phyloP scores from a whole-genome alignment of 768 basidiomycete genomes.

The Amanita fuliginea region DNA sequence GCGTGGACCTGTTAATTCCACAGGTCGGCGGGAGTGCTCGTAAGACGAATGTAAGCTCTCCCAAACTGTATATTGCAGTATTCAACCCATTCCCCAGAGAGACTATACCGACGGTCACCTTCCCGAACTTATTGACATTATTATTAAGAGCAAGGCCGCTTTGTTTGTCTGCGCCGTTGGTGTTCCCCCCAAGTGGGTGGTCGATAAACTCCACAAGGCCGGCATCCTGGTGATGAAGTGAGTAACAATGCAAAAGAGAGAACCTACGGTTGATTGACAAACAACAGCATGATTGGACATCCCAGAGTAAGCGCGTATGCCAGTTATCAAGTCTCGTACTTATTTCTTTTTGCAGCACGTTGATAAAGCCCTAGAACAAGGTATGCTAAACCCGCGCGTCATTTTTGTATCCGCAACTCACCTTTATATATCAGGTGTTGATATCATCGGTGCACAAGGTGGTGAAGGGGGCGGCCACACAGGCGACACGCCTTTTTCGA shows the following conservation, averaged over 20 bases:
- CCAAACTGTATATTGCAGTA: background rate
- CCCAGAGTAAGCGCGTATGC: slow-evolving; percentile 45
- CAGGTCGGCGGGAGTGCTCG: slow-evolving; percentile 74
- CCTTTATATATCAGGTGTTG: slow-evolving; percentile 43
- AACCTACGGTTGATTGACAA: slow-evolving; percentile 4
- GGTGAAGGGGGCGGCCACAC: slow-evolving; percentile 89
- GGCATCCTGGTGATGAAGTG: slow-evolving; percentile 83
- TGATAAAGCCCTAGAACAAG: slow-evolving; percentile 62
- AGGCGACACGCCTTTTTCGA: slow-evolving; percentile 69
- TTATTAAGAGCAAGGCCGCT: slow-evolving; percentile 60
- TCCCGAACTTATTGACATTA: slow-evolving; percentile 65
- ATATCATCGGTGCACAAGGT: slow-evolving; percentile 82
- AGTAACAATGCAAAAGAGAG: slow-evolving; percentile 14
- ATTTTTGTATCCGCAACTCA: background rate
- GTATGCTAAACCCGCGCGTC: slow-evolving; percentile 16
- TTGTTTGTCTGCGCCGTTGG: slow-evolving; percentile 81
- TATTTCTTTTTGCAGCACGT: slow-evolving; percentile 40
- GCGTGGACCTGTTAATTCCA: slow-evolving; percentile 77
- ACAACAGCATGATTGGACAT: slow-evolving; percentile 67
- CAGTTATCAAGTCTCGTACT: background rate
- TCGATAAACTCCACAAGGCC: slow-evolving; percentile 72
- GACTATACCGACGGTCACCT: slow-evolving; percentile 78
- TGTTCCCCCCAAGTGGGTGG: slow-evolving; percentile 73
- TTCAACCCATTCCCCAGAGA: slow-evolving; percentile 17
- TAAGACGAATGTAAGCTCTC: slow-evolving; percentile 54